Base-by-base conservation (phyloP, 306 rosid species). In the Medicago lupulina region DNA sequence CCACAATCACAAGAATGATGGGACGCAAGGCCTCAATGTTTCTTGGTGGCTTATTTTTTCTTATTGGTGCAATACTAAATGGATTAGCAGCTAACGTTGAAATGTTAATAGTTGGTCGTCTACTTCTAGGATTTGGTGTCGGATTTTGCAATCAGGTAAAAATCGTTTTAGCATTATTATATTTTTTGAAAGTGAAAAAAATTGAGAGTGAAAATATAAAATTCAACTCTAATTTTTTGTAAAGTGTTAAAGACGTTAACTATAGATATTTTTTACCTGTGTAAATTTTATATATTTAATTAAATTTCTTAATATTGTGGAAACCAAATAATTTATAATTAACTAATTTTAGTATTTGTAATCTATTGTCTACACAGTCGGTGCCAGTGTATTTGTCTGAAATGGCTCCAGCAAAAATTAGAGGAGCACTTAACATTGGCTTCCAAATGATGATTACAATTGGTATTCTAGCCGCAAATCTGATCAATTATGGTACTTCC, bases 371-470 rank as follows among this genome's bases (percentile, higher is more conserved):
- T 46, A 46, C 0, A 46, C 15, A 46, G 51, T 46, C 51, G 2
- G 51, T 46, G 13, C 51, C 51, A 0, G 5, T 46, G 7, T 46
- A 46, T 46, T 46, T 46, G 51, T 46, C 51, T 13, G 51, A 46
- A 46, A 46, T 46, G 51, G 51, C 51, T 46, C 51, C 74, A 9
- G 46, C 74, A 70, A 51, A 25, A 0, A 28, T 70, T 34, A 70
- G 74, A 70, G 74, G 74, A 31, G 62, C 61, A 31, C 44, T 70
- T 4, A 70, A 71, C 66, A 71, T 71, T 6, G 66, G 66, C 13
- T 71, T 71, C 15, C 51, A 54, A 39, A 71, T 54, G 66, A 71
- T 71, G 76, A 54, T 71, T 31, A 55, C 76, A 18, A 71, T 54
- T 18, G 76, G 76, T 6, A 71, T 71, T 47, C 21, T 71, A 31